Evolutionary conservation across 148 eudicot genomes (phyloP), one percentile per base, ranked within the genome.

Genomic region (Cornus florida): DNA sequence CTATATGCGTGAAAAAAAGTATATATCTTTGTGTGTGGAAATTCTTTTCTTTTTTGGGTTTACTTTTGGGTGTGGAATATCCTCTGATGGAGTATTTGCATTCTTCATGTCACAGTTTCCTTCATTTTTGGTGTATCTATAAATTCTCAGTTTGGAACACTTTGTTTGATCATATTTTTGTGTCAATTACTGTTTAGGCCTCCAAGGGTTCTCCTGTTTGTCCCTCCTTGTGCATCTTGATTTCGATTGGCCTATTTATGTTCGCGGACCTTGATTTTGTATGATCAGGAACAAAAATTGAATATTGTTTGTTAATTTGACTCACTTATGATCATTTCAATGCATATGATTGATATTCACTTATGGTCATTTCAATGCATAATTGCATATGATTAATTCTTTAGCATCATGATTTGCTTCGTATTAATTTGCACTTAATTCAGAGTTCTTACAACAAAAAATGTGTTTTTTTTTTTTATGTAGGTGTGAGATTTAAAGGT

Each of bases 401-500:
- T 20, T n/a, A 62, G 23, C 24, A 62, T 41, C 56, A 67, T 76
- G 22, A 28, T 67, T 66, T 67, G 28, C 43, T 76, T 19, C 62
- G 48, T 76, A 14, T 46, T 19, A 48, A 13, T 17, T 73, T 67
- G 24, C 16, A 13, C 71, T 82, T 67, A 23, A n/a, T 78, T 6
- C 38, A 41, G 39, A 71, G 72, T 64, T 48, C 13, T 81, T 70
- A 74, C 82, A 73, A 77, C 82, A 9, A 75, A 43, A 43, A 59
- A 33, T 71, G 72, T 80, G 23, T 80, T 78, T 41, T 56, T 20
- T 71, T 80, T 78, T 43, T 46, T 20, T 72, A 66, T 90, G 89
- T 82, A 88, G 94, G 89, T 84, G 77, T 79, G 78, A 65, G 39
- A 43, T 62, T 74, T 87, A 87, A 84, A 78, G 67, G 53, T 77